These are phyloP conservation scores for Beauveria varroae DNA, from an alignment of 2,329 filamentous ascomycete species.

Conservation along the genomic window DNA sequence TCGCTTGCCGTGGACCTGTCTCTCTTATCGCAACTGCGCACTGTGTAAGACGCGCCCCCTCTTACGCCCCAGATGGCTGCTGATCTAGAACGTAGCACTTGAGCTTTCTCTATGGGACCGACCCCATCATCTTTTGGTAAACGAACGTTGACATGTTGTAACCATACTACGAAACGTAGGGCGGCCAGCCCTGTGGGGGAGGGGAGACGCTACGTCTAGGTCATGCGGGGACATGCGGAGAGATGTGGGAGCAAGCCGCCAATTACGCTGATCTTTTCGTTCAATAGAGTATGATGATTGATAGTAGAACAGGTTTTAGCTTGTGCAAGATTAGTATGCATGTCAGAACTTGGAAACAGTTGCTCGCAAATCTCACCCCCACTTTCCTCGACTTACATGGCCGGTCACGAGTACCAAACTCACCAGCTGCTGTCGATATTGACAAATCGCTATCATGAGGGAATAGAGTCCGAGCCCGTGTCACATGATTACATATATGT, in stretches of 20 bases:
- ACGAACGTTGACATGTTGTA: background rate
- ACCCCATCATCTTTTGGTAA: background rate
- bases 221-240: background rate
- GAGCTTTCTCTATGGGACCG: background rate
- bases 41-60: background rate
- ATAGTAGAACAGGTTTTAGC: background rate
- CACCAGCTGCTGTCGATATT: background rate
- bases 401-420: background rate
- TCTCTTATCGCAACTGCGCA: background rate
- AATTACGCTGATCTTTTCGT: background rate
- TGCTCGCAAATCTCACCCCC: background rate
- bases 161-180: background rate
- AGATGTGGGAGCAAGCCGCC: background rate
- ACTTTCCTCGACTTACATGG: background rate
- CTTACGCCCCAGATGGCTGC: background rate
- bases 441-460: background rate
- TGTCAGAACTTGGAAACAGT: background rate
- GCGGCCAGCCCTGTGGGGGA: background rate
- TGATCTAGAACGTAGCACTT: background rate
- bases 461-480: background rate
- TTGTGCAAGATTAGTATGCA: background rate
- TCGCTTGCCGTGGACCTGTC: background rate
- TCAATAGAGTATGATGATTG: background rate
- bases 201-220: background rate
- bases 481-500: background rate